Conservation (phyloP, 1,284 basidiomycete species). For the Ustilago nuda region DNA sequence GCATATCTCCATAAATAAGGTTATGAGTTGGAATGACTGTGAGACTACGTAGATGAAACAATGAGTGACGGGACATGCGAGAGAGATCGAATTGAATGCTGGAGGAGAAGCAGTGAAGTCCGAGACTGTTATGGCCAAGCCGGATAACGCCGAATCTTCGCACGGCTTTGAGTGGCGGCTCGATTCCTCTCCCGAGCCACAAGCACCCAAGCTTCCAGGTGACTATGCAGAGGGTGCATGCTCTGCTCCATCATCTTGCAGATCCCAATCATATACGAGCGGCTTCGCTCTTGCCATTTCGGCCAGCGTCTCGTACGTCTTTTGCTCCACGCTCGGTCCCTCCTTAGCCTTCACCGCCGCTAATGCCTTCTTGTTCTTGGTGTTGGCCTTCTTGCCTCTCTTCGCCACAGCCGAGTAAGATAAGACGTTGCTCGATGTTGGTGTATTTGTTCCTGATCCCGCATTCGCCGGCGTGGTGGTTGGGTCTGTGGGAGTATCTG, state of each 20-base stretch:
- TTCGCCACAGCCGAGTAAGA: slow-evolving; percentile 39
- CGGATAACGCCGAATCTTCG: too few relatives aligned
- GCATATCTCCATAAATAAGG: too few relatives aligned
- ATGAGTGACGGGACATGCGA: too few relatives aligned
- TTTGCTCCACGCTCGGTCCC: slow-evolving; percentile 21
- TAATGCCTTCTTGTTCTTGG: slow-evolving; percentile 2
- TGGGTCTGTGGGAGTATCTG: background rate
- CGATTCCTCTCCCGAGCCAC: background rate
- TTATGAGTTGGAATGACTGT: too few relatives aligned
- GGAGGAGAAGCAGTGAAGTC: too few relatives aligned
- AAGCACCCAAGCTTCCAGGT: background rate
- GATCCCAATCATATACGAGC: slow-evolving; percentile 28
- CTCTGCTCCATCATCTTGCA: slow-evolving; percentile 15
- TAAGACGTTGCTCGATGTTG: slow-evolving; percentile 7
- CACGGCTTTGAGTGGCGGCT: too few relatives aligned
- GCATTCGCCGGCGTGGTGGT: background rate
- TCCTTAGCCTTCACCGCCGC: background rate
- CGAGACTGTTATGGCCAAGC: too few relatives aligned
- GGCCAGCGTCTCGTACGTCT: slow-evolving; percentile 22
- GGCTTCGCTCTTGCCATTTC: slow-evolving; percentile 13
- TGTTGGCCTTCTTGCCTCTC: slow-evolving; percentile 5
- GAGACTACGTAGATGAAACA: too few relatives aligned
- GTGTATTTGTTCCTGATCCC: background rate
- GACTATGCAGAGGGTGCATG: background rate
- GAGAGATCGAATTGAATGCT: too few relatives aligned